Percentiles rank a stretch among this genome's conserved stretches.
phyloP scores from a whole-genome alignment of 2,329 filamentous ascomycete genomes.

The Phyllosticta citrichinensis region DNA sequence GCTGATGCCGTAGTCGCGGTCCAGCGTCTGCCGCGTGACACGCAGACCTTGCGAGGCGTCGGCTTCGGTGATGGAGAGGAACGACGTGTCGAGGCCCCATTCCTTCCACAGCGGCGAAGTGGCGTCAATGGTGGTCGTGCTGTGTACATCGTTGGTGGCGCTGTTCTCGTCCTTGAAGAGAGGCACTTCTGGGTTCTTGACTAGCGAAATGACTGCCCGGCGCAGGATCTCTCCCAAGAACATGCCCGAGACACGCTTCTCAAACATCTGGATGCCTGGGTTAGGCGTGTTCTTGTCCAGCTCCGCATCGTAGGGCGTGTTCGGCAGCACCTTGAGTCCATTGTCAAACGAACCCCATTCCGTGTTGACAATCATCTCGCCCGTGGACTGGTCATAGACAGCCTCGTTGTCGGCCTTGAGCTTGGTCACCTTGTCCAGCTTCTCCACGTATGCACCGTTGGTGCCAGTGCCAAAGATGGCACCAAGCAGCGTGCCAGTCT shows the following conservation, averaged over 20 bases:
- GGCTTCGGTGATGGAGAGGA: slow-evolving; percentile 77
- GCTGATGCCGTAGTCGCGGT: slow-evolving; percentile 65
- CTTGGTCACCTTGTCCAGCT: slow-evolving; percentile 77
- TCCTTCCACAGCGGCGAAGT: slow-evolving; percentile 61
- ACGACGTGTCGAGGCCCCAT: slow-evolving; percentile 86
- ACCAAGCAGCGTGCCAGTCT: slow-evolving; percentile 78
- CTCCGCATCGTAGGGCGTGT: slow-evolving; percentile 69
- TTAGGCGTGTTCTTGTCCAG: slow-evolving; percentile 77
- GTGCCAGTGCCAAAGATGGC: slow-evolving; percentile 97
- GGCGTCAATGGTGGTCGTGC: slow-evolving; percentile 58
- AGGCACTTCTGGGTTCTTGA: slow-evolving; percentile 54
- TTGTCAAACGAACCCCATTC: slow-evolving; percentile 99
- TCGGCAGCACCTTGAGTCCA: slow-evolving; percentile 74
- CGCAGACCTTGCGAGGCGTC: slow-evolving; percentile 65
- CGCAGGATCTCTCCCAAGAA: slow-evolving; percentile 92
- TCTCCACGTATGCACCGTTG: slow-evolving; percentile 96
- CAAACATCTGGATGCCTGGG: slow-evolving; percentile 95
- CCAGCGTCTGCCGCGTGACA: slow-evolving; percentile 66
- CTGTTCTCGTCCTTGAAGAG: slow-evolving; percentile 72
- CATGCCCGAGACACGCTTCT: slow-evolving; percentile 97
- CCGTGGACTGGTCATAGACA: slow-evolving; percentile 69
- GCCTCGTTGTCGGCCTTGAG: slow-evolving; percentile 36
- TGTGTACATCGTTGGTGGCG: slow-evolving; percentile 54
- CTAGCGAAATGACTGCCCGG: slow-evolving; percentile 60
- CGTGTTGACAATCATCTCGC: slow-evolving; percentile 95